Percentiles rank a stretch among this genome's conserved stretches.
Conservation (phyloP, 1,139 yeast species). For the Williopsis jadinii region DNA sequence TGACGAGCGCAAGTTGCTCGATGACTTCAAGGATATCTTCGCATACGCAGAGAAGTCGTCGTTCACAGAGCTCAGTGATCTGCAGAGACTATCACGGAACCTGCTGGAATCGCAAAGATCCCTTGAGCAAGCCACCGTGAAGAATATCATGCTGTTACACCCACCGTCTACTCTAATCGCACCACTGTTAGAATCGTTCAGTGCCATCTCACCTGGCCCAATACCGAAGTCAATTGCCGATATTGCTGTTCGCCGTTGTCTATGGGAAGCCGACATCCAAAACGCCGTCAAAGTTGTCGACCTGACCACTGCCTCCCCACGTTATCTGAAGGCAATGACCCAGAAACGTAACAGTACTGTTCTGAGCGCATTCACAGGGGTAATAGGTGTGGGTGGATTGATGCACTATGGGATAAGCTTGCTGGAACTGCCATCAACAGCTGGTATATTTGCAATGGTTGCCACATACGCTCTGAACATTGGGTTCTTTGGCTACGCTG, state of each 20-base stretch:
- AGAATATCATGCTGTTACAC: slow-evolving; percentile 7
- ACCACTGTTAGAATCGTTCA: slow-evolving; percentile 28
- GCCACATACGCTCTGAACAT: slow-evolving; percentile 58
- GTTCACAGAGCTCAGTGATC: slow-evolving; percentile 1
- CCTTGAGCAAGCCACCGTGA: slow-evolving; percentile 7
- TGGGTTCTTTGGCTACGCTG: slow-evolving; percentile 52
- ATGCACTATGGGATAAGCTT: slow-evolving; percentile 31
- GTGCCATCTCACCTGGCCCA: slow-evolving; percentile 27
- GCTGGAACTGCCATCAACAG: slow-evolving; percentile 33
- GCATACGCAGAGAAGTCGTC: slow-evolving; percentile 5
- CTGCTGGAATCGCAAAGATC: slow-evolving; percentile 11
- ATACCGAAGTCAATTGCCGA: slow-evolving; percentile 43
- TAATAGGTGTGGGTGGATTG: slow-evolving; percentile 26
- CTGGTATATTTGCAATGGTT: slow-evolving; percentile 43
- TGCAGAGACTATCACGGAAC: slow-evolving; percentile 3
- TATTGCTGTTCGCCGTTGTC: slow-evolving; percentile 46
- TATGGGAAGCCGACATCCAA: slow-evolving; percentile 35
- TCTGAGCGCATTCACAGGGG: slow-evolving; percentile 29
- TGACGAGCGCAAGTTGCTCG: neutral
- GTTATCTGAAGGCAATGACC: slow-evolving; percentile 34
- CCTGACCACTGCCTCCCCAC: slow-evolving; percentile 51
- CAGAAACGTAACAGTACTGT: slow-evolving; percentile 19
- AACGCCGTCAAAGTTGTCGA: slow-evolving; percentile 55
- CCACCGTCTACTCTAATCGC: slow-evolving; percentile 12
- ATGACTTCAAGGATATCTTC: slow-evolving; percentile 6